Evolutionary conservation across 2,329 filamentous ascomycete species (phyloP), one percentile per base, ranked within the genome.

Genomic region (Emergomyces orientalis): DNA sequence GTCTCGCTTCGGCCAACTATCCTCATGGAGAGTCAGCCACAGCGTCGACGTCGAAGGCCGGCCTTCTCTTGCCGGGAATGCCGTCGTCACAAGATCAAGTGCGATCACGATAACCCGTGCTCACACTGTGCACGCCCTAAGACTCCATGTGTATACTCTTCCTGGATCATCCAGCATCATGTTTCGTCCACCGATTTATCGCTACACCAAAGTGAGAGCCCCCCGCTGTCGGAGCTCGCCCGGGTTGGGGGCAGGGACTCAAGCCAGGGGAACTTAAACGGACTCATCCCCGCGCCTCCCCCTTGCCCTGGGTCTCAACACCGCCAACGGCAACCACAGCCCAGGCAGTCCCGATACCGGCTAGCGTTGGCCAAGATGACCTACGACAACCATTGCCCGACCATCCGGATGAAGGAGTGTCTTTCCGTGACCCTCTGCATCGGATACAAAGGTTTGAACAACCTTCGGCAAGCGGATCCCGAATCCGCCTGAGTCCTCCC

Each of bases 381-480:
- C n/a, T 19, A 27, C 32, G 57, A 59, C 34, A 37, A 19, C 25
- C 51, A 32, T 30, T 49, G 19, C 17, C 17, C 22, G 27, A 34
- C 32, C 41, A 59, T 39, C 17, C 41, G n/a, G 34, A 49, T 32
- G 41, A 19, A 25, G 17, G 41, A 25, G 13, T 27, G 11, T 13
- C 39, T 59, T 13, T 63, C 41, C 55, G 37, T 17, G 43, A 51
- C 59, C n/a, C 59, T 59, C 27, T 63, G 27, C 37, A 59, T 34
- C 61, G 55, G 61, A 59, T 63, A 32, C 61, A 63, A 37, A 59
- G 30, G 55, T 39, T 63, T 8, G 54, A 63, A 59, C 19, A 63
- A 51, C 49, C 52, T 63, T 63, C 61, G 9, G 37, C 45, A 39
- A 14, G 39, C 27, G 19, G 14, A 49, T 51, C 61, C 17, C 7